Conservation (phyloP, 2,329 filamentous ascomycete genomes). For the Aureobasidium sp. region DNA sequence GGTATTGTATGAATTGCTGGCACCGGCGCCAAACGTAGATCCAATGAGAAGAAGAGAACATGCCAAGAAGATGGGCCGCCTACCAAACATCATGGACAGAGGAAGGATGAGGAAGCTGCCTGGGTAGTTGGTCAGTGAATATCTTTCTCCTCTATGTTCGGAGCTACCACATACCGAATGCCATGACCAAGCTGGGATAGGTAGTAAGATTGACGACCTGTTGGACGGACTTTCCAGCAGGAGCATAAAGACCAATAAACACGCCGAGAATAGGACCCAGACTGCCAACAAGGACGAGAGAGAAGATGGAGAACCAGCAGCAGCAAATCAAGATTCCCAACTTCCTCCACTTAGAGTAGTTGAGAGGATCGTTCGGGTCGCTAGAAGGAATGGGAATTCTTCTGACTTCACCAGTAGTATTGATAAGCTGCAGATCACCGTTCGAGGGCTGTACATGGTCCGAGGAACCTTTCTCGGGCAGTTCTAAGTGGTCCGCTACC, state of each 20-base stretch:
- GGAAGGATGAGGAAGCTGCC: constrained; percentile 31
- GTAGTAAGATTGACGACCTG: constrained; percentile 29
- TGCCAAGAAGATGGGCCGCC: constrained; percentile 28
- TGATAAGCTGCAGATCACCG: constrained; percentile 17
- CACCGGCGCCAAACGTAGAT: constrained; percentile 27
- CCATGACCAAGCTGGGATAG: constrained; percentile 32
- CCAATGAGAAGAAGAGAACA: constrained; percentile 23
- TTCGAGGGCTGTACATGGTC: not conserved
- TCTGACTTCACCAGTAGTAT: constrained; percentile 15
- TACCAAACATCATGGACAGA: constrained; percentile 30
- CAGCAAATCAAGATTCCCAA: constrained; percentile 22
- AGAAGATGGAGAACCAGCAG: constrained; percentile 26
- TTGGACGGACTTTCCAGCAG: constrained; percentile 17
- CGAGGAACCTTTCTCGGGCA: not conserved
- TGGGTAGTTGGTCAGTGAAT: not conserved
- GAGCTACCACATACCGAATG: constrained; percentile 21
- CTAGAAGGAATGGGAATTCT: constrained; percentile 18
- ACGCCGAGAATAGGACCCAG: constrained; percentile 32
- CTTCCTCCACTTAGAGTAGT: constrained; percentile 23
- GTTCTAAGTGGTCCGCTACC: constrained; percentile 5
- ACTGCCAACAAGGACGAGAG: constrained; percentile 43
- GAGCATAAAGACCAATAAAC: constrained; percentile 26
- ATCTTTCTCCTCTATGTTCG: not conserved
- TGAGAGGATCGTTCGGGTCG: constrained; percentile 23
- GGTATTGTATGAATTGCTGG: constrained; percentile 25